Base-by-base conservation (phyloP, 768 basidiomycete genomes). In the Boletus vinaceobasis region DNA sequence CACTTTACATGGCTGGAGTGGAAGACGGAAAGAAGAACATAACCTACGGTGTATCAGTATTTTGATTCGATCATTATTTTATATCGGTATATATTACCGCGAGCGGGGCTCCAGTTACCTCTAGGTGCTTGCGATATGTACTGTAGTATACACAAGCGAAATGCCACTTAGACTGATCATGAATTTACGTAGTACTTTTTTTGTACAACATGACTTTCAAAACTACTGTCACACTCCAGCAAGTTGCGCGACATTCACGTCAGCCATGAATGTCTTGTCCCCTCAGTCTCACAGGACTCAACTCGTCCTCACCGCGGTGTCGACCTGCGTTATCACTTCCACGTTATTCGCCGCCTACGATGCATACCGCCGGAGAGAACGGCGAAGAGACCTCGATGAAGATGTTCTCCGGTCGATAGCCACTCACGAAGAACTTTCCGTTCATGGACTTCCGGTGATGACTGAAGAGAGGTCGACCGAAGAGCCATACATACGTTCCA, bases 261-360 rank as follows among this genome's bases (percentile, higher is more conserved):
- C 35, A 27, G 32, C 49, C 56, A 72, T 67, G 69, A 56, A 62
- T 38, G 42, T n/a, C 10, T 47, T 68, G 38, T 59, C 62, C 23
- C 46, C 53, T 29, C 74, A 76, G 37, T 82, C 84, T 21, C 87
- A 88, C 63, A 78, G 75, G 60, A 74, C 79, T 13, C 88, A 90
- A 64, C 80, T 91, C 43, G 62, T 88, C 27, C 73, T 80, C 42
- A 79, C 84, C 13, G 88, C 87, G n/a, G 58, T 85, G 40, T 78
- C 80, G 13, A 82, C 87, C 13, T 87, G 88, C 6, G 57, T 81
- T 2, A 72, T 80, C 1, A 90, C 88, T 11, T 84, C 80, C 6
- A 74, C 78, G 0, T 59, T 83, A 4, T 67, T 91, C n/a, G 75
- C 82, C 21, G 77, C 80, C 1, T 87, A 88, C 68, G 76, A 78